These are phyloP conservation scores for Hanseniaspora vineae DNA, from an alignment of 805 yeast species.

Conservation along the genomic window DNA sequence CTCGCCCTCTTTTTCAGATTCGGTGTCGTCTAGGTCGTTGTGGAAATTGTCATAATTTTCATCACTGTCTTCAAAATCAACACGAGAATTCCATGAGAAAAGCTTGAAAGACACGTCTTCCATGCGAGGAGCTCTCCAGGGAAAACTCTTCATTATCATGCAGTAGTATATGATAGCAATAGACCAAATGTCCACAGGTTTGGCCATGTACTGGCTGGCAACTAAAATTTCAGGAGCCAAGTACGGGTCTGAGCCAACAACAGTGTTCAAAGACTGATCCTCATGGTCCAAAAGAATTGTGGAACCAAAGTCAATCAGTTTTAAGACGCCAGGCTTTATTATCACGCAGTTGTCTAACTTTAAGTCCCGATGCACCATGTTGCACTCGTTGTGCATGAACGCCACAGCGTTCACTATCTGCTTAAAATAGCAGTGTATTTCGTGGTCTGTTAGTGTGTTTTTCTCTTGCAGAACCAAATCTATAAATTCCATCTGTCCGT, in stretches of 20 bases:
- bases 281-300: constrained; percentile 60
- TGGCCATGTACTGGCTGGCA: constrained; percentile 54
- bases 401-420: constrained; percentile 67
- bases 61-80: neutral
- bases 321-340: constrained; percentile 56
- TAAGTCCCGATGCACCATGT: constrained; percentile 86
- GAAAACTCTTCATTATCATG: constrained; percentile 75
- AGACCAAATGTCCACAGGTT: constrained; percentile 88
- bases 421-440: constrained; percentile 67
- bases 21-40: neutral
- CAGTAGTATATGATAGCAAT: constrained; percentile 86
- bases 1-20: neutral
- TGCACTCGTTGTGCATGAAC: constrained; percentile 57
- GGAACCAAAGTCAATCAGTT: constrained; percentile 87
- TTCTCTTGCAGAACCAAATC: constrained; percentile 28
- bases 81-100: constrained; percentile 35
- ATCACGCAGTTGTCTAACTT: constrained; percentile 92
- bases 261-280: constrained; percentile 27
- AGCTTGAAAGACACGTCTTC: constrained; percentile 58
- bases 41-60: neutral
- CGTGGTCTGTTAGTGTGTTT: constrained; percentile 58
- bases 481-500: constrained; percentile 83
- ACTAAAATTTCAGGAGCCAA: constrained; percentile 80
- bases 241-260: constrained; percentile 94
- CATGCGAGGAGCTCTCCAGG: constrained; percentile 87